phyloP scores from a whole-genome alignment of 768 basidiomycete genomes.

The Lentinula guzmanii region DNA sequence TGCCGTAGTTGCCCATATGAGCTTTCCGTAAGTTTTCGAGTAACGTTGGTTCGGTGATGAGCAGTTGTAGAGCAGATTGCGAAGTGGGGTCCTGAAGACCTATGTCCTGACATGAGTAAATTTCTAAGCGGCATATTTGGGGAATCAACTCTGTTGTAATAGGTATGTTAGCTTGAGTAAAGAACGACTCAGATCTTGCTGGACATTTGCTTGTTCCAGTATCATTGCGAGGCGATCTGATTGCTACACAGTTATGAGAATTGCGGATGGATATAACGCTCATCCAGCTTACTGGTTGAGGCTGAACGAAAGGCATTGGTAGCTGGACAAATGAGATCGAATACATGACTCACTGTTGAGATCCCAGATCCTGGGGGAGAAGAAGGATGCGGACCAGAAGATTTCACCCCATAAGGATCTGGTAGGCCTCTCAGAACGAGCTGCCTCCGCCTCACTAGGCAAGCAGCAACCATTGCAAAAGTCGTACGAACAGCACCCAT shows the following conservation, averaged over 20 bases:
- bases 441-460: conserved; percentile 78
- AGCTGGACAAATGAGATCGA: not conserved
- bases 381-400: not conserved
- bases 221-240: conserved; percentile 50
- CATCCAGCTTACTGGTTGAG: not conserved
- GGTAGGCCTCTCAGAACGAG: conserved; percentile 55
- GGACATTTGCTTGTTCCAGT: conserved; percentile 70
- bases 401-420: conserved; percentile 68
- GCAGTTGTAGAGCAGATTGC: conserved; percentile 76
- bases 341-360: conserved; percentile 37
- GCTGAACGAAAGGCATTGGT: conserved; percentile 9
- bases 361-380: conserved; percentile 29
- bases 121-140: not conserved
- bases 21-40: conserved; percentile 87
- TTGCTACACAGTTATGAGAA: conserved; percentile 21
- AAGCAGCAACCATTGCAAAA: conserved; percentile 95
- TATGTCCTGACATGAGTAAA: conserved; percentile 19
- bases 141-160: conserved; percentile 63
- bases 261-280: not conserved
- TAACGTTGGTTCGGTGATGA: conserved; percentile 73
- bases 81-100: conserved; percentile 62
- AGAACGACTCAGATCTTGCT: conserved; percentile 74
- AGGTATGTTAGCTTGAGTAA: conserved; percentile 75
- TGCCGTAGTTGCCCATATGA: conserved; percentile 86
- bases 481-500: conserved; percentile 96